phyloP scores from a whole-genome alignment of 176 grass and related monocot species.

The Otatea glauca region DNA sequence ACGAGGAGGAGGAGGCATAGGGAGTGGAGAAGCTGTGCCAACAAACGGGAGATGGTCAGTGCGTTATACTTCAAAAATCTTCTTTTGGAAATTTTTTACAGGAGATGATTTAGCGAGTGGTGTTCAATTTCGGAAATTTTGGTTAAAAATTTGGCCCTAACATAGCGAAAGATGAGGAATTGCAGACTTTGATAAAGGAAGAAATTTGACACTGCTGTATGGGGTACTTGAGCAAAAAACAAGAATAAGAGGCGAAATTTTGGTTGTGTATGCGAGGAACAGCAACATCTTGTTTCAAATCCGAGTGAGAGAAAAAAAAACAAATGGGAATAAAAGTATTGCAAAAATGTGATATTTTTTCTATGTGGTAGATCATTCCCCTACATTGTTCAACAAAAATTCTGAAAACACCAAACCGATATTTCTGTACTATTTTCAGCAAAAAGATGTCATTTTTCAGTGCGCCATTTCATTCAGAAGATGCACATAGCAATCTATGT shows the following conservation, averaged over 20 bases:
- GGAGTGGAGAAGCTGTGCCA: constrained; percentile 4
- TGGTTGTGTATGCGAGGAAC: not conserved
- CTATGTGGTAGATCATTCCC: not conserved
- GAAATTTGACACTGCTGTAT: not conserved
- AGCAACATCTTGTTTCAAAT: not conserved
- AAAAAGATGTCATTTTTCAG: not conserved
- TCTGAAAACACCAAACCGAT: not conserved
- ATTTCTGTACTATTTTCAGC: not conserved
- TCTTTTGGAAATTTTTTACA: not conserved
- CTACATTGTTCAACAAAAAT: not conserved
- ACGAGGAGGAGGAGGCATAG: constrained; percentile 28
- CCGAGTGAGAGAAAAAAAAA: not conserved
- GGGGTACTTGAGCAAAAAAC: not conserved
- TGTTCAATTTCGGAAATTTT: not conserved
- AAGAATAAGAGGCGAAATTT: not conserved
- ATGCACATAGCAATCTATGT: not conserved
- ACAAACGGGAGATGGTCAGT: not conserved
- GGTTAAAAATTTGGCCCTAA: not conserved
- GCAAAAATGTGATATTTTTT: not conserved
- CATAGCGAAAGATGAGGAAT: not conserved
- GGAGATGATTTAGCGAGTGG: not conserved
- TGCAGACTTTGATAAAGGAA: not conserved
- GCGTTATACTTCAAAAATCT: not conserved
- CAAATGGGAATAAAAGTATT: not conserved
- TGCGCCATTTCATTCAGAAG: not conserved